Percentiles rank a stretch among this genome's conserved stretches.
Conservation (phyloP, 139 green algal genomes). For the Mychonastes homosphaera region DNA sequence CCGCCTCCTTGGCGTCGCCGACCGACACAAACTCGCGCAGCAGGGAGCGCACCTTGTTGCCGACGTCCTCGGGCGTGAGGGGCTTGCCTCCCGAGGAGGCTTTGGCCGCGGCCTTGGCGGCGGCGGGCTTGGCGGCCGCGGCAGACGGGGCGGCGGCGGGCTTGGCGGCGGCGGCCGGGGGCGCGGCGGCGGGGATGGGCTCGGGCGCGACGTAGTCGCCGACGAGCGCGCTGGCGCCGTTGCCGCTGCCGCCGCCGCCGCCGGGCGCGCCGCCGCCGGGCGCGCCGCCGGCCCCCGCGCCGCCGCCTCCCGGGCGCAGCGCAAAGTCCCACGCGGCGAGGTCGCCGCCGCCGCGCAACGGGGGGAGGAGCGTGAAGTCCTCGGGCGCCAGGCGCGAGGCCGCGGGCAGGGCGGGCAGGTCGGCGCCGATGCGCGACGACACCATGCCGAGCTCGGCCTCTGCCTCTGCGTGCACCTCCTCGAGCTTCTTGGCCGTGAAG, state of each 20-base stretch:
- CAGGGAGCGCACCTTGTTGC: too few species aligned
- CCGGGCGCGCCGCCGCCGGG: slow-evolving; percentile 10
- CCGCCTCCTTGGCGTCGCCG: slow-evolving; percentile 36
- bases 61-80: slow-evolving; percentile 20
- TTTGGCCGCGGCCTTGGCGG: not conserved
- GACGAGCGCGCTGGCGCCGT: slow-evolving; percentile 26
- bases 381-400: slow-evolving; percentile 8
- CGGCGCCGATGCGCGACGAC: slow-evolving; percentile 29
- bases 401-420: slow-evolving; percentile 33
- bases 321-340: slow-evolving; percentile 33
- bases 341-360: slow-evolving; percentile 24
- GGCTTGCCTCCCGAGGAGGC: not conserved
- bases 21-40: slow-evolving; percentile 33
- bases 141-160: not conserved
- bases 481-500: slow-evolving; percentile 81
- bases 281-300: not conserved
- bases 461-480: slow-evolving; percentile 65
- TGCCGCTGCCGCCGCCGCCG: slow-evolving; percentile 14
- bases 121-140: slow-evolving; percentile 6
- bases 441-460: slow-evolving; percentile 81
- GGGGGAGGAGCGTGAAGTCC: slow-evolving; percentile 40
- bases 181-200: not conserved
- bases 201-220: slow-evolving; percentile 31
- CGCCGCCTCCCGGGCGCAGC: slow-evolving; percentile 6
- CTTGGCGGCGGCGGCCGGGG: slow-evolving; percentile 10